Percentiles rank a stretch among this genome's conserved stretches.
Conservation (phyloP, 2,329 filamentous ascomycete genomes). For the Nakataea oryzae region DNA sequence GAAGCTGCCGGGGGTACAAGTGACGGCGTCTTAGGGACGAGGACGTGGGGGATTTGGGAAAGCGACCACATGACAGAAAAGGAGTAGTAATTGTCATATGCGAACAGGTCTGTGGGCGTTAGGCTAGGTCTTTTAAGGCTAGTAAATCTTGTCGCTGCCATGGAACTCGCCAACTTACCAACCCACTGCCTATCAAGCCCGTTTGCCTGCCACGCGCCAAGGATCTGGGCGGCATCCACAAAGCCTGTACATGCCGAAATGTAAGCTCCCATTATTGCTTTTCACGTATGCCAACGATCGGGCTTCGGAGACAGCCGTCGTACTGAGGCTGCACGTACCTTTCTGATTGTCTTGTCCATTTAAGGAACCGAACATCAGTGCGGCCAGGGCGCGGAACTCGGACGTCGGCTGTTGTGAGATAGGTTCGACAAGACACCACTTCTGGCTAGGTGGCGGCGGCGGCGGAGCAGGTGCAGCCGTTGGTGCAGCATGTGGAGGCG, state of each 20-base stretch:
- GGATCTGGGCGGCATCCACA: neutral
- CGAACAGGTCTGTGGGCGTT: neutral
- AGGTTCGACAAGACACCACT: neutral
- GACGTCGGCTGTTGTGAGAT: neutral
- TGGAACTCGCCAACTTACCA: neutral
- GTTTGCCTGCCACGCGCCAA: neutral
- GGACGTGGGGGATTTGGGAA: neutral
- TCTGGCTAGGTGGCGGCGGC: neutral
- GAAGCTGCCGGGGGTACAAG: neutral
- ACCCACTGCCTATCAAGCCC: neutral
- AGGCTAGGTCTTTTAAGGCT: neutral
- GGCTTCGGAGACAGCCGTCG: neutral
- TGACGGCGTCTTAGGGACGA: neutral
- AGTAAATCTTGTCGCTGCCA: neutral
- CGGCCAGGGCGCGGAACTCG: neutral
- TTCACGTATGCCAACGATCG: neutral
- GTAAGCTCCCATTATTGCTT: neutral
- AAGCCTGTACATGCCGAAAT: neutral
- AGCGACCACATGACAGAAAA: neutral
- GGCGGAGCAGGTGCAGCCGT: neutral
- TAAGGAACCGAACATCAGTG: neutral
- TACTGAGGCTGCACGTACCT: neutral
- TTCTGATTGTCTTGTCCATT: neutral
- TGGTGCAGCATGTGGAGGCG: neutral
- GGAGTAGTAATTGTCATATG: neutral